A percentile compares a stretch with the other conserved stretches of the same genome.
These are phyloP conservation scores for Triglochin maritima DNA, from an alignment of 106 monocot species.

Conservation along the genomic window DNA sequence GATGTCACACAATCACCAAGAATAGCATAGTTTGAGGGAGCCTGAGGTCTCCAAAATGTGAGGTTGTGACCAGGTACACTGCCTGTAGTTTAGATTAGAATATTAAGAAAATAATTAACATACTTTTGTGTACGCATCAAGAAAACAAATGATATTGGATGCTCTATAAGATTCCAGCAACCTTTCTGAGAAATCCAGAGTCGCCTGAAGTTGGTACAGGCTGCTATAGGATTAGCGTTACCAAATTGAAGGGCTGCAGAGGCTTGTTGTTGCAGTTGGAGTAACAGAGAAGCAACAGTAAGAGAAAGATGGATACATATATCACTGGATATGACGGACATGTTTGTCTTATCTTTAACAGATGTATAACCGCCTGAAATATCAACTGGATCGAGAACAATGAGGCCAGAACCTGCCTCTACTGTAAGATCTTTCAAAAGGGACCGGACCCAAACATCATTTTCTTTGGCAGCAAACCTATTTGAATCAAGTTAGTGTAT, in stretches of 20 bases:
- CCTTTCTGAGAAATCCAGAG: slow-evolving; percentile 84
- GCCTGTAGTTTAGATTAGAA: slow-evolving; percentile 30
- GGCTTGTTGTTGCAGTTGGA: slow-evolving; percentile 81
- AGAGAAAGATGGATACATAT: slow-evolving; percentile 72
- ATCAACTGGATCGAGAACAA: slow-evolving; percentile 84
- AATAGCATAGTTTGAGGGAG: slow-evolving; percentile 87
- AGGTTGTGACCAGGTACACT: slow-evolving; percentile 46
- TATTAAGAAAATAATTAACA: not conserved
- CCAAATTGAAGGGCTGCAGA: slow-evolving; percentile 71
- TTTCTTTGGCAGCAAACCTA: slow-evolving; percentile 88
- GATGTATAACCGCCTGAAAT: slow-evolving; percentile 84
- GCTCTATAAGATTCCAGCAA: slow-evolving; percentile 6
- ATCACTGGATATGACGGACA: slow-evolving; percentile 69
- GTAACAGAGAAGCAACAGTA: slow-evolving; percentile 64
- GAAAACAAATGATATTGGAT: not conserved
- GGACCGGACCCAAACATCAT: slow-evolving; percentile 67
- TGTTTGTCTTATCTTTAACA: slow-evolving; percentile 78
- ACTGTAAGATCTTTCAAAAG: slow-evolving; percentile 81
- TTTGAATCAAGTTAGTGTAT: slow-evolving; percentile 7
- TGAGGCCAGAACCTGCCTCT: slow-evolving; percentile 92
- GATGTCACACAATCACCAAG: slow-evolving; percentile 97
- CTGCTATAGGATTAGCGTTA: slow-evolving; percentile 50
- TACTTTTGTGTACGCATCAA: too few species aligned
- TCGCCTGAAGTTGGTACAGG: slow-evolving; percentile 72
- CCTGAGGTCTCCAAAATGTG: slow-evolving; percentile 97